These are phyloP conservation scores for Nitzschia palea DNA, from an alignment of 108 stramenopile species.

Conservation along the genomic window DNA sequence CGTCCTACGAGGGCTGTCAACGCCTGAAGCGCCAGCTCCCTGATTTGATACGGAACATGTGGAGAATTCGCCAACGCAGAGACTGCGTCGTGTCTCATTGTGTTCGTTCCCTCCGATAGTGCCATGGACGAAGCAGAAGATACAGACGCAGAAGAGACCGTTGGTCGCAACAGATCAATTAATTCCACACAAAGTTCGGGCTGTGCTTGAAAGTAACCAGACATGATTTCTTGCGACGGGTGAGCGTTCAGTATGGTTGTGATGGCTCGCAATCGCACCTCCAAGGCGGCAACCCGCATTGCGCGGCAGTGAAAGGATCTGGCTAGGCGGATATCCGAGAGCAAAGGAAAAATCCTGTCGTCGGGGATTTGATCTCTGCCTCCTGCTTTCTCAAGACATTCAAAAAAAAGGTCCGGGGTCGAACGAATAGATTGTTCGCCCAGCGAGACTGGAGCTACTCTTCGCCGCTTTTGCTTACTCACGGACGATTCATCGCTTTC, in stretches of 20 bases:
- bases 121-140: constrained; percentile 31
- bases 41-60: constrained; percentile 68
- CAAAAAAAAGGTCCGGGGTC: constrained; percentile 60
- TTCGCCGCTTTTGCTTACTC: constrained; percentile 39
- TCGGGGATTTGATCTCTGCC: constrained; percentile 43
- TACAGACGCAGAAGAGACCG: constrained; percentile 51
- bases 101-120: not conserved
- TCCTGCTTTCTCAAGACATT: constrained; percentile 43
- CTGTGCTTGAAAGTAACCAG: constrained; percentile 87
- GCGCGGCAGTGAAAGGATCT: constrained; percentile 61
- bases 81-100: constrained; percentile 31
- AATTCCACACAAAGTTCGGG: constrained; percentile 89
- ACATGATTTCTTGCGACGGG: constrained; percentile 75
- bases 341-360: constrained; percentile 74
- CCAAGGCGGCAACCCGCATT: constrained; percentile 63
- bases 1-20: constrained; percentile 87
- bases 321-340: constrained; percentile 75
- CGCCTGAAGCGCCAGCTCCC: constrained; percentile 79
- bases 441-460: constrained; percentile 20
- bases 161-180: constrained; percentile 83
- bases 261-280: constrained; percentile 74
- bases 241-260: constrained; percentile 71
- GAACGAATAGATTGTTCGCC: constrained; percentile 31
- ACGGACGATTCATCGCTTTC: constrained; percentile 32
- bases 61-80: constrained; percentile 53